Evolutionary conservation across 2,329 filamentous ascomycete species (phyloP).

Genomic region (Pseudofabraea citricarpa): DNA sequence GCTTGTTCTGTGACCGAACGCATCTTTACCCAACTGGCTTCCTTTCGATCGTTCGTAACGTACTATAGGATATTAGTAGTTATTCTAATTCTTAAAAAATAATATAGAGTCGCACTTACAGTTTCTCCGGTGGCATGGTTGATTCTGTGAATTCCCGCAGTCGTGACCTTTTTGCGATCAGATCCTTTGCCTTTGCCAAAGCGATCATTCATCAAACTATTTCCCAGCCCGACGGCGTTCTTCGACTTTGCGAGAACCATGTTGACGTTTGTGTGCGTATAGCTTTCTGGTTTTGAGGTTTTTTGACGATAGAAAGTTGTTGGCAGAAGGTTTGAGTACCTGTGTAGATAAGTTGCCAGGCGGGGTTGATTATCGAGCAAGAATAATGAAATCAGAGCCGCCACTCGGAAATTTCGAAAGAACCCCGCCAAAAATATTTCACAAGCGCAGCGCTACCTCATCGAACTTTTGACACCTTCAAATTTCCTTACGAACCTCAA

Average conservation of each 20-base stretch:
- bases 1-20: constrained; percentile 96
- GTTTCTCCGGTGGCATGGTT: constrained; percentile 77
- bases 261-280: constrained; percentile 10
- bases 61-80: constrained; percentile 50
- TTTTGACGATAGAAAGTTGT: too few species aligned
- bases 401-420: too few species aligned
- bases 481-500: constrained; percentile 27
- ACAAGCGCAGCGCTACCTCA: neutral
- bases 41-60: constrained; percentile 83
- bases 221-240: constrained; percentile 89
- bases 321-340: constrained; percentile 7
- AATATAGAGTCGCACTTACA: constrained; percentile 31
- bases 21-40: constrained; percentile 99
- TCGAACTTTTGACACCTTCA: constrained; percentile 22
- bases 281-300: too few species aligned
- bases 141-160: constrained; percentile 52
- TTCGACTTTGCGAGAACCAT: constrained; percentile 90
- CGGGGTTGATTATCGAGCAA: constrained; percentile 14
- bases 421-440: constrained; percentile 14
- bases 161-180: constrained; percentile 70
- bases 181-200: constrained; percentile 89
- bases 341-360: too few species aligned
- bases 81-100: neutral
- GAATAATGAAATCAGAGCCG: constrained; percentile 18
- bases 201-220: constrained; percentile 97